Evolutionary conservation across 257 asterid genomes (phyloP).

Genomic region (Solanum phureja): DNA sequence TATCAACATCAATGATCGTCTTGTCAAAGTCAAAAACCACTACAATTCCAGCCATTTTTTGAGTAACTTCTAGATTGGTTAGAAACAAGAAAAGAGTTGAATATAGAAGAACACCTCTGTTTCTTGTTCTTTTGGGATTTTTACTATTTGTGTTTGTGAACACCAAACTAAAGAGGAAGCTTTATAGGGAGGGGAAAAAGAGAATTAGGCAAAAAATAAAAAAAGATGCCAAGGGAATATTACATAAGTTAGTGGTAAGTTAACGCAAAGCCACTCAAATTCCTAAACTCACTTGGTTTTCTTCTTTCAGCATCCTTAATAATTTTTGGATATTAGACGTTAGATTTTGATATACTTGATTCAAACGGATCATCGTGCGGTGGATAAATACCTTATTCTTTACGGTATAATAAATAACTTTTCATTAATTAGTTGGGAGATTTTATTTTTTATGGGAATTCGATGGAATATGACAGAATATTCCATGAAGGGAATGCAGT

Average conservation of each 20-base stretch:
- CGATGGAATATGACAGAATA: constrained; percentile 4
- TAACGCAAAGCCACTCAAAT: neutral
- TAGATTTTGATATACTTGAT: too few species aligned
- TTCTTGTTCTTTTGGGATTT: neutral
- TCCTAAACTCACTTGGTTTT: neutral
- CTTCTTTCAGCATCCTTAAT: neutral
- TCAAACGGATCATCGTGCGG: too few species aligned
- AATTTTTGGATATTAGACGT: too few species aligned
- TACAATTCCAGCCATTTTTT: constrained; percentile 8
- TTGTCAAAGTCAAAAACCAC: constrained; percentile 26
- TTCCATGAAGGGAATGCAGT: neutral
- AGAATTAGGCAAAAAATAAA: neutral
- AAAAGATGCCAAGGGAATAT: constrained; percentile 46
- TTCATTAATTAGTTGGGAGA: too few species aligned
- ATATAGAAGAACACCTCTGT: neutral
- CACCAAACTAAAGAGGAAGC: neutral
- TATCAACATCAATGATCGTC: constrained; percentile 24
- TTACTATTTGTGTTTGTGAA: neutral
- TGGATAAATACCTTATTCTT: too few species aligned
- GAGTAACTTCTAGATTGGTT: neutral
- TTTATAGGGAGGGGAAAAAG: neutral
- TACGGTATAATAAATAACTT: too few species aligned
- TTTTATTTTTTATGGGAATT: neutral
- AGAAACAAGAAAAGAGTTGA: neutral
- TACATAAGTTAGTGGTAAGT: constrained; percentile 3